These are phyloP conservation scores for Tulasnella sp. DNA, from an alignment of 768 basidiomycete species.

Conservation along the genomic window DNA sequence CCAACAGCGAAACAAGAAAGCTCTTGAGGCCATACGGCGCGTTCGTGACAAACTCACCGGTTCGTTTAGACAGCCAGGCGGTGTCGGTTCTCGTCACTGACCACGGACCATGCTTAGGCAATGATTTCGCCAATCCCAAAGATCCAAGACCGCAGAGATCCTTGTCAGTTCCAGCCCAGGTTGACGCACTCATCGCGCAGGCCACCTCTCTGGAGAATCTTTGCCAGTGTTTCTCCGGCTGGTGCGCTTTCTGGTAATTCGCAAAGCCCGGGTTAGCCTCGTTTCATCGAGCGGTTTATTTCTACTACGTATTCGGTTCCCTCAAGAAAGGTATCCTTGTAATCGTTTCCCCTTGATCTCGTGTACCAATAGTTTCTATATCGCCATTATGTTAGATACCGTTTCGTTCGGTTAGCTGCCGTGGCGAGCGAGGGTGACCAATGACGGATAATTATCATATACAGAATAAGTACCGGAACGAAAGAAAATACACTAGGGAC, in stretches of 20 bases:
- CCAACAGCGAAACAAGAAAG: constrained; percentile 87
- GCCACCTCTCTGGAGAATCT: constrained; percentile 92
- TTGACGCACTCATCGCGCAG: constrained; percentile 87
- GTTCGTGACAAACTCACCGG: constrained; percentile 94
- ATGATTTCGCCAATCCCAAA: constrained; percentile 81
- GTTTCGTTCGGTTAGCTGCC: background rate
- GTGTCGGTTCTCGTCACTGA: background rate
- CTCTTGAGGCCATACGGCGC: constrained; percentile 85
- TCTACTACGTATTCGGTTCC: background rate
- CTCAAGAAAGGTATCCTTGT: background rate
- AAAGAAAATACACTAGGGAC: background rate
- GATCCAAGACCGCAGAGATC: constrained; percentile 31
- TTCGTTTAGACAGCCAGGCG: constrained; percentile 29
- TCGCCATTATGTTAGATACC: background rate
- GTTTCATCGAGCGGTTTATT: background rate
- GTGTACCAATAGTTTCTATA: background rate
- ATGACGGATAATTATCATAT: background rate
- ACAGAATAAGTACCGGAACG: background rate
- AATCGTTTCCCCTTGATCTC: background rate
- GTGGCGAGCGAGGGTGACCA: background rate
- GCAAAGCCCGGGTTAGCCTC: background rate
- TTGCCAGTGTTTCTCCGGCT: constrained; percentile 94
- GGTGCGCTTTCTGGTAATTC: constrained; percentile 41
- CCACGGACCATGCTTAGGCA: constrained; percentile 44
- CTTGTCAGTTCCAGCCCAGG: constrained; percentile 72